Evolutionary conservation across 306 rosid species (phyloP).

Genomic region (Cucurbita ficifolia): DNA sequence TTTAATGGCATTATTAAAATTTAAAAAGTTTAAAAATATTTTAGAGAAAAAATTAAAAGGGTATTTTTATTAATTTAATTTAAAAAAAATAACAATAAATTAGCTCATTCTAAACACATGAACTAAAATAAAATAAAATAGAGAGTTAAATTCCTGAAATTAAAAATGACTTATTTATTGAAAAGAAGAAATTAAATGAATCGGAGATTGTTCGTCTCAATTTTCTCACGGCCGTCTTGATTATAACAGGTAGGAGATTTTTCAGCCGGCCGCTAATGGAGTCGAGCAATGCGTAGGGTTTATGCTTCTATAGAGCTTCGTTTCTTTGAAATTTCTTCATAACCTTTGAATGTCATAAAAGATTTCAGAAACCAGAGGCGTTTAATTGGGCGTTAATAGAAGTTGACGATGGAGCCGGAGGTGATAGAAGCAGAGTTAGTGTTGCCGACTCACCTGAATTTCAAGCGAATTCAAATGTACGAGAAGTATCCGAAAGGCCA

Average conservation of each 20-base stretch:
- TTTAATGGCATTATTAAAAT: too few relatives aligned
- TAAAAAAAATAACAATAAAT: too few relatives aligned
- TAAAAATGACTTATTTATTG: too few relatives aligned
- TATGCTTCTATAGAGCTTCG: not conserved
- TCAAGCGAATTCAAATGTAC: conserved; percentile 70
- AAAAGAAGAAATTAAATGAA: too few relatives aligned
- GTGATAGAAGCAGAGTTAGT: conserved; percentile 67
- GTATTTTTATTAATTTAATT: too few relatives aligned
- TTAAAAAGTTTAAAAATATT: too few relatives aligned
- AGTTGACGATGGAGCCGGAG: conserved; percentile 47
- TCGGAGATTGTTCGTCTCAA: not conserved
- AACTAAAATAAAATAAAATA: too few relatives aligned
- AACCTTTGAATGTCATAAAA: not conserved
- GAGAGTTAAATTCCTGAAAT: too few relatives aligned
- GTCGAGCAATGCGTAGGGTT: not conserved
- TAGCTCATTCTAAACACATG: too few relatives aligned
- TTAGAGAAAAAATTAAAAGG: too few relatives aligned
- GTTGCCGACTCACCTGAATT: conserved; percentile 63
- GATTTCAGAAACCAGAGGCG: not conserved
- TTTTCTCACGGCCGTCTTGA: not conserved
- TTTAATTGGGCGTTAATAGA: too few relatives aligned
- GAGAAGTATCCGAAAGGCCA: conserved; percentile 90
- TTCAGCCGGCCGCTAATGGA: not conserved
- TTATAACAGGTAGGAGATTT: not conserved
- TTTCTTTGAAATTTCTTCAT: not conserved